Conservation (phyloP, 1,284 basidiomycete genomes). For the Puccinia coronata region DNA sequence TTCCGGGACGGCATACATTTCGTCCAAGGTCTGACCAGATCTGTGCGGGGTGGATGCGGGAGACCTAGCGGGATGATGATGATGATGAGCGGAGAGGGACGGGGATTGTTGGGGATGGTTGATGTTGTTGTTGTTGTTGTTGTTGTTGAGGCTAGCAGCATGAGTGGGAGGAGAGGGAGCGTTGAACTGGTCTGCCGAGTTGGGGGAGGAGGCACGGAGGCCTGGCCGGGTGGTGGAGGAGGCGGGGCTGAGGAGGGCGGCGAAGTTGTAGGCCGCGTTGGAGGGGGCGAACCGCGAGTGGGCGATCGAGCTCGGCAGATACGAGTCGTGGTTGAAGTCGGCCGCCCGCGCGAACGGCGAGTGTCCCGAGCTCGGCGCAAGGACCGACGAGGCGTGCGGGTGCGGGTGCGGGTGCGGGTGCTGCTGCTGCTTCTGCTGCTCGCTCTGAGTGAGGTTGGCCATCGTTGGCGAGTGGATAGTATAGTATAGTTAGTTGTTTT, state of each 20-base stretch:
- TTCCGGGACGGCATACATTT: constrained; percentile 93
- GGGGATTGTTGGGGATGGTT: background rate
- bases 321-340: constrained; percentile 50
- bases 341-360: constrained; percentile 45
- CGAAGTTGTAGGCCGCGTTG: constrained; percentile 42
- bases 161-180: no score
- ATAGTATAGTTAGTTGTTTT: no score
- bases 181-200: no score
- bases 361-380: constrained; percentile 45
- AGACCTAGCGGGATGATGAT: constrained; percentile 6
- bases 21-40: constrained; percentile 66
- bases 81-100: background rate
- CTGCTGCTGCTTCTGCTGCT: background rate
- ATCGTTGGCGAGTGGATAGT: no score
- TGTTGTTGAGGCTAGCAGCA: no score
- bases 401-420: background rate
- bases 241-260: constrained; percentile 7
- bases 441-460: background rate
- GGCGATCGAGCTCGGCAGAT: constrained; percentile 45
- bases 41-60: background rate
- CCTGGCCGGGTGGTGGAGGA: background rate
- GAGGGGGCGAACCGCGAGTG: constrained; percentile 39
- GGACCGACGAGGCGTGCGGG: background rate
- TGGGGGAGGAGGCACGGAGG: background rate
- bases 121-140: no score